A percentile compares a stretch with the other conserved stretches of the same genome.
Conservation (phyloP, 441 rosid genomes). For the Pelargonium fulgidum region DNA sequence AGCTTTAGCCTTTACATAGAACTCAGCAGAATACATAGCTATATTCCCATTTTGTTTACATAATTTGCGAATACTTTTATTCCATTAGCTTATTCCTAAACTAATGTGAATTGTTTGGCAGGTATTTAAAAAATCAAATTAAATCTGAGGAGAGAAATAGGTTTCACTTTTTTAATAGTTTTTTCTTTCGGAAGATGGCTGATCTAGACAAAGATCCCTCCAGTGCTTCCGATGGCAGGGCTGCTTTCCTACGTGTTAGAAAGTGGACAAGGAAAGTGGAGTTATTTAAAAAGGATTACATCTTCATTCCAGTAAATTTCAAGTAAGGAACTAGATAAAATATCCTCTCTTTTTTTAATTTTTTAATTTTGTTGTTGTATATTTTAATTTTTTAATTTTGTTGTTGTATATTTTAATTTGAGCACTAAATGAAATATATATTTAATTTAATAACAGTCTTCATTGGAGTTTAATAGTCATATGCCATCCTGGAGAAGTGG, state of each 20-base stretch:
- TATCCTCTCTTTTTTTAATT: constrained; percentile 9
- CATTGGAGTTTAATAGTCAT: constrained; percentile 89
- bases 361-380: no score
- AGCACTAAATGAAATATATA: constrained; percentile 24
- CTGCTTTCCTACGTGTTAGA: constrained; percentile 73
- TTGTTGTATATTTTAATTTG: constrained; percentile 16
- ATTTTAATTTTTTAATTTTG: no score
- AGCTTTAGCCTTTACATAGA: neutral
- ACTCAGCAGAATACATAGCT: neutral
- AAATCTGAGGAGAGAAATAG: constrained; percentile 45
- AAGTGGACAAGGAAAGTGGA: constrained; percentile 89
- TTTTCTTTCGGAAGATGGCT: constrained; percentile 90
- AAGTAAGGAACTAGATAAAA: constrained; percentile 38
- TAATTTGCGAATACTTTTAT: constrained; percentile 9
- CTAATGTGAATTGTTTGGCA: constrained; percentile 23
- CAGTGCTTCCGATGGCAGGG: constrained; percentile 50
- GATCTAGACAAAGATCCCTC: constrained; percentile 65
- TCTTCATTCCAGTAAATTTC: constrained; percentile 84
- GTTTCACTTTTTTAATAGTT: constrained; percentile 81
- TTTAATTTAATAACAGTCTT: constrained; percentile 40
- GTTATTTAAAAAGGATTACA: constrained; percentile 73
- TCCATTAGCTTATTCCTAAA: constrained; percentile 13
- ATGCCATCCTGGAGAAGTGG: constrained; percentile 72
- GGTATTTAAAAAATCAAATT: constrained; percentile 60
- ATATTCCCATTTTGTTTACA: neutral